Evolutionary conservation across 768 basidiomycete genomes (phyloP).

Genomic region (Leccinellum rugosiceps): DNA sequence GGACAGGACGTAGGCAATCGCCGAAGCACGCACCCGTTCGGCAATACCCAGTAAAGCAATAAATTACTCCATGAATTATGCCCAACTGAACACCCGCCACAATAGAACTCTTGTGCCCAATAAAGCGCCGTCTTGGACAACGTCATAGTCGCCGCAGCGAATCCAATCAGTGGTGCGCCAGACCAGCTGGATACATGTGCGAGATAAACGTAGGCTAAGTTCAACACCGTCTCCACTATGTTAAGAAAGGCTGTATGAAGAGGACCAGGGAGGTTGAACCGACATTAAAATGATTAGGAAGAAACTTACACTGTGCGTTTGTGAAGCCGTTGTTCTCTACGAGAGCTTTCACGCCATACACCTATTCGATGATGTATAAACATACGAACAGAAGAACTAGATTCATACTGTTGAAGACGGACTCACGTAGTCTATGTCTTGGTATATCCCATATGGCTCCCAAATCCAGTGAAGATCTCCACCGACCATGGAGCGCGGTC

Average conservation of each 20-base stretch:
- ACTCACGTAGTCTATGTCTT: slow-evolving; percentile 52
- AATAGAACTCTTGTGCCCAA: slow-evolving; percentile 75
- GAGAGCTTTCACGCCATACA: slow-evolving; percentile 73
- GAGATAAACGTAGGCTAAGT: slow-evolving; percentile 72
- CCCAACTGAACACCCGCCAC: slow-evolving; percentile 66
- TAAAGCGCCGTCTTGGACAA: slow-evolving; percentile 86
- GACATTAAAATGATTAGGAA: neutral
- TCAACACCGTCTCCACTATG: slow-evolving; percentile 73
- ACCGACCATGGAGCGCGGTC: slow-evolving; percentile 82
- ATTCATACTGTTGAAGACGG: neutral
- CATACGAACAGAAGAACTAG: slow-evolving; percentile 22
- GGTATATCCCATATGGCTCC: slow-evolving; percentile 78
- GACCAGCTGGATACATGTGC: slow-evolving; percentile 61
- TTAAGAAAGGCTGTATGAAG: slow-evolving; percentile 63
- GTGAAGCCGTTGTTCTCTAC: slow-evolving; percentile 73
- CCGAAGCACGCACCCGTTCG: slow-evolving; percentile 62
- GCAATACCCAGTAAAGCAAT: slow-evolving; percentile 64
- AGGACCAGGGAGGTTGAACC: neutral
- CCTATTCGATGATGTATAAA: slow-evolving; percentile 39
- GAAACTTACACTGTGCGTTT: slow-evolving; percentile 72
- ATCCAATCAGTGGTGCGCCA: slow-evolving; percentile 70
- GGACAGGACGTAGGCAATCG: neutral
- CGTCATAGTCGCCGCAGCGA: slow-evolving; percentile 72
- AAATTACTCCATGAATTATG: slow-evolving; percentile 61
- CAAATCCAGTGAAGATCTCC: slow-evolving; percentile 93